A percentile compares a stretch with the other conserved stretches of the same genome.
phyloP scores from a whole-genome alignment of 768 basidiomycete species.

The Amanita fuliginea region DNA sequence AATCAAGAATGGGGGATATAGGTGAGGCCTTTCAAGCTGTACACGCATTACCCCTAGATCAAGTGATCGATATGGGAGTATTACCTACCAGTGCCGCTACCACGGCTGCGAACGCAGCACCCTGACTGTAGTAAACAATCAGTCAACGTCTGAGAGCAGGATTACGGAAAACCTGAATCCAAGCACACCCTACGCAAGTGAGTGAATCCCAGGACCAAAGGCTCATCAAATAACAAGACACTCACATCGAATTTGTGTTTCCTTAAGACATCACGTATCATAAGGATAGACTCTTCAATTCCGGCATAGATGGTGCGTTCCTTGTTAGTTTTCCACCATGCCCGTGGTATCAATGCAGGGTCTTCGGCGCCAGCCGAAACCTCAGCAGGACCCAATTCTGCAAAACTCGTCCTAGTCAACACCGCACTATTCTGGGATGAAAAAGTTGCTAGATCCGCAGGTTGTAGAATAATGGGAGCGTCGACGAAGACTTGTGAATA shows the following conservation, averaged over 20 bases:
- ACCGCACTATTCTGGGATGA: slow-evolving; percentile 12
- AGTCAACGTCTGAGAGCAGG: background rate
- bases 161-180: slow-evolving; percentile 55
- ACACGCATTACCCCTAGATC: background rate
- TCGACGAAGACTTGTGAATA: slow-evolving; percentile 57
- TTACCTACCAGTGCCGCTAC: slow-evolving; percentile 54
- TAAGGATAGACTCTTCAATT: slow-evolving; percentile 42
- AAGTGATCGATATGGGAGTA: background rate
- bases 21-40: slow-evolving; percentile 29
- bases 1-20: slow-evolving; percentile 48
- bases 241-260: slow-evolving; percentile 58
- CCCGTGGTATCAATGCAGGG: slow-evolving; percentile 46
- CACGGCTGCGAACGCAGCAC: slow-evolving; percentile 64
- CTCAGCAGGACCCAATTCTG: slow-evolving; percentile 24
- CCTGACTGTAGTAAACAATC: slow-evolving; percentile 40
- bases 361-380: slow-evolving; percentile 30
- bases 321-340: slow-evolving; percentile 57
- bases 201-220: slow-evolving; percentile 6
- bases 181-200: slow-evolving; percentile 49
- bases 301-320: slow-evolving; percentile 43
- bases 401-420: slow-evolving; percentile 6
- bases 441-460: slow-evolving; percentile 40
- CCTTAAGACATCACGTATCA: slow-evolving; percentile 45
- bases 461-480: slow-evolving; percentile 55
- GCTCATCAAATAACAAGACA: slow-evolving; percentile 8